phyloP scores from a whole-genome alignment of 2,329 filamentous ascomycete genomes.

The Stagonosporopsis vannaccii region DNA sequence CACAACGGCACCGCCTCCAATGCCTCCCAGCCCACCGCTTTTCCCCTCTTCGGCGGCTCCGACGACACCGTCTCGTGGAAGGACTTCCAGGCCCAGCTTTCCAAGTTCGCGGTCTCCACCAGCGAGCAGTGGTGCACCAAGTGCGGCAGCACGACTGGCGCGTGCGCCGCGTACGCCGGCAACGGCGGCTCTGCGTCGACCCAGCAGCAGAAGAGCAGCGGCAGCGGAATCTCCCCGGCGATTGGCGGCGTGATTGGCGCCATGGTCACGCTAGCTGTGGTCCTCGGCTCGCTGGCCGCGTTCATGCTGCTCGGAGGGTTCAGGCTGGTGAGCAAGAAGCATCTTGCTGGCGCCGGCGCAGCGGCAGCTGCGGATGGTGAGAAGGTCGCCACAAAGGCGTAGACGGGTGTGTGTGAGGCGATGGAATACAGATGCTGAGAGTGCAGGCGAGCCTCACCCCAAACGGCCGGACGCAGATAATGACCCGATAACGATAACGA shows the following conservation, averaged over 20 bases:
- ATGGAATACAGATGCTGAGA: too few relatives aligned
- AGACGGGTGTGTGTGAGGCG: slow-evolving; percentile 3
- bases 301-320: slow-evolving; percentile 65
- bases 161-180: slow-evolving; percentile 62
- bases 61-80: slow-evolving; percentile 69
- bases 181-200: slow-evolving; percentile 25
- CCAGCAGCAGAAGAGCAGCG: slow-evolving; percentile 13
- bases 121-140: slow-evolving; percentile 74
- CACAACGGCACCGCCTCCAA: slow-evolving; percentile 65
- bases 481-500: too few relatives aligned
- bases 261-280: slow-evolving; percentile 70
- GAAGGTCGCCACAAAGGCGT: slow-evolving; percentile 23
- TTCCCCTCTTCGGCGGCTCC: slow-evolving; percentile 67
- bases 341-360: slow-evolving; percentile 28
- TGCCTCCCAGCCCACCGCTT: slow-evolving; percentile 57
- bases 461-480: too few relatives aligned
- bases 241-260: slow-evolving; percentile 84
- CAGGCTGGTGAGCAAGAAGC: slow-evolving; percentile 65
- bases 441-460: too few relatives aligned
- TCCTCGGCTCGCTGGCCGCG: slow-evolving; percentile 62
- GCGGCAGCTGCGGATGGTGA: background rate
- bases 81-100: slow-evolving; percentile 70
- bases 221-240: slow-evolving; percentile 65
- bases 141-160: slow-evolving; percentile 76
- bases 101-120: slow-evolving; percentile 70